Evolutionary conservation across 208 protist species (phyloP), one percentile per base, ranked within the genome.

Genomic region (Leishmania arabica): DNA sequence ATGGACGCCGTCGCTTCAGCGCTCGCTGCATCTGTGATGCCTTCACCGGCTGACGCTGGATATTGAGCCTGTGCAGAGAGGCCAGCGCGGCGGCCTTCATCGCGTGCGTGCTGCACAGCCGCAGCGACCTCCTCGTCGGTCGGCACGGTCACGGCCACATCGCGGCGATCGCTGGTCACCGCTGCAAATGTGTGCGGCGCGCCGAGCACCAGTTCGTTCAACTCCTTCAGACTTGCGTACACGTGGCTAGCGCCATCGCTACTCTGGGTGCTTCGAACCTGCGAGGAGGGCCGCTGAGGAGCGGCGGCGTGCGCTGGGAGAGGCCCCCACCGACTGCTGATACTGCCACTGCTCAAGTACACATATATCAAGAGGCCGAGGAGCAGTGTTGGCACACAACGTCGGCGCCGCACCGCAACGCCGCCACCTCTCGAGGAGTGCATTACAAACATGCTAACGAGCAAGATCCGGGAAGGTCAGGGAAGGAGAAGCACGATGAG

Each of bases 211-310:
- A 56, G 45, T 0, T 42, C 42, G 54, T 82, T 86, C 15, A 86
- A 62, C 65, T 79, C 82, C 74, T 79, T 27, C 8, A 86, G 40
- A 75, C 51, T 86, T 1, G 21, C n/a, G 53, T 79, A 86, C 21
- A 80, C 62, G 58, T 54, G 27, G 5, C 78, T 70, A 19, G 42
- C n/a, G 62, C 45, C 45, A 34, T 31, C 42, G 19, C 27, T 60
- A 21, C 37, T 31, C 3, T 58, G 31, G 34, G 8, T 5, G 47
- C 21, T 24, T 27, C 2, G 11, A 11, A 0, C 8, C 69, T 73
- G 69, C n/a, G 40, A 54, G 13, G 69, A 73, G 27, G 27, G 37
- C 13, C 54, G 42, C 69, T 31, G 40, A 15, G 72, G 31, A 40
- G 51, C 19, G 34, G 72, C 72, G 34, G 72, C 72, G 51, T 76